Evolutionary conservation across 2,329 filamentous ascomycete genomes (phyloP), one percentile per base, ranked within the genome.

Genomic region (Myriosclerotinia duriaeana): DNA sequence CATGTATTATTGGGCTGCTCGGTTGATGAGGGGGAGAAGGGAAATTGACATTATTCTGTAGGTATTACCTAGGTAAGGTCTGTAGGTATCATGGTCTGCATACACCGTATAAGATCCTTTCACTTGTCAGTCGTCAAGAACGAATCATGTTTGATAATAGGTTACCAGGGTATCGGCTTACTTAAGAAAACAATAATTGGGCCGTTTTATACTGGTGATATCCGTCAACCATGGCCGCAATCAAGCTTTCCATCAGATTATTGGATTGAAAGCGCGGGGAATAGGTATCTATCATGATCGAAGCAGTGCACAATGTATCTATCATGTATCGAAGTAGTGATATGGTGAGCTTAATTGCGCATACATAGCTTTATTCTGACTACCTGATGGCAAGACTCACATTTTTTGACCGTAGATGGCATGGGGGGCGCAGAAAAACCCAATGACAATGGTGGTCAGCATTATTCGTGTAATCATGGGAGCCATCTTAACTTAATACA

Each of bases 331-430:
- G 40, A 20, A 48, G 17, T 38, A 17, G 34, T 14, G 40, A 20
- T 20, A 50, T 38, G 3, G 40, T 60, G 53, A 53, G 54, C 63
- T 59, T 40, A 38, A 44, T 36, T 8, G 15, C 22, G 38, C 40
- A 52, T 56, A 50, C 15, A 22, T 12, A 56, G 61, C 38, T 64
- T 64, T 36, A 44, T 44, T 65, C 54, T 60, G 64, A 65, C 46
- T 42, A 7, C 22, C 17, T 53, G 22, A 59, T 42, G 44, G 26
- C 42, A 60, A 48, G 8, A 20, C 44, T 60, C 36, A 53, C 36
- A 11, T n/a, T 15, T 3, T 44, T 46, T 60, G 17, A 44, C 46
- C 3, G 22, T 44, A 34, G 6, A 50, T 30, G 9, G 52, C 11
- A 17, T 58, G 15, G 44, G 26, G 20, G 20, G 38, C 40, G 46